Percentiles rank a stretch among this genome's conserved stretches.
These are phyloP conservation scores for Biscogniauxia marginata DNA, from an alignment of 2,329 filamentous ascomycete species.

Conservation along the genomic window DNA sequence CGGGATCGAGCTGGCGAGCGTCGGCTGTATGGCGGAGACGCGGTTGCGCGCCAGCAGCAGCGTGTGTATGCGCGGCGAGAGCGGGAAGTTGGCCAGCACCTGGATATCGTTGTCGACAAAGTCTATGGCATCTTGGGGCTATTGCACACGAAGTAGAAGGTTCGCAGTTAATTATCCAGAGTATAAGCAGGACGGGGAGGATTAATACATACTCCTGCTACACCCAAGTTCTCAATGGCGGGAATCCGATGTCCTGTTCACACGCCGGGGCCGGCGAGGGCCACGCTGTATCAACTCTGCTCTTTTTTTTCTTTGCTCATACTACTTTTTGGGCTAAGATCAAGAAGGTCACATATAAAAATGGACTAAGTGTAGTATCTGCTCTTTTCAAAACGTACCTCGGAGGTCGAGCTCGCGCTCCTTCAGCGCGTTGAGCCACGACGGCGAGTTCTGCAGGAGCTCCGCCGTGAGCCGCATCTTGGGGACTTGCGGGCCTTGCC, in stretches of 20 bases:
- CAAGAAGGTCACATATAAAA: slow-evolving; percentile 33
- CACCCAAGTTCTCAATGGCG: slow-evolving; percentile 94
- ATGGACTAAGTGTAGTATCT: slow-evolving; percentile 82
- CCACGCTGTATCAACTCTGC: slow-evolving; percentile 78
- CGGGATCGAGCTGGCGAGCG: slow-evolving; percentile 72
- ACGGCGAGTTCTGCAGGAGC: slow-evolving; percentile 89
- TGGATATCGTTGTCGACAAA: slow-evolving; percentile 98
- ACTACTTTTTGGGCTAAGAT: slow-evolving; percentile 19
- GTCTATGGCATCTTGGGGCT: slow-evolving; percentile 97
- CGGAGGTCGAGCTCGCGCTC: slow-evolving; percentile 98
- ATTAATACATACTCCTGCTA: slow-evolving; percentile 71
- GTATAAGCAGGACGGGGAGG: slow-evolving; percentile 4
- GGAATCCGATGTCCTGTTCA: slow-evolving; percentile 95
- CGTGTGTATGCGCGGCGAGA: slow-evolving; percentile 82
- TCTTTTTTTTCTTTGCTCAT: slow-evolving; percentile 38
- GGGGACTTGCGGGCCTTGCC: slow-evolving; percentile 19
- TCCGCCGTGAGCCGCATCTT: slow-evolving; percentile 93
- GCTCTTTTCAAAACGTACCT: slow-evolving; percentile 95
- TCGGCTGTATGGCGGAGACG: slow-evolving; percentile 75
- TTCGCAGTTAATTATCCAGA: slow-evolving; percentile 4
- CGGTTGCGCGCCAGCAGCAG: slow-evolving; percentile 89
- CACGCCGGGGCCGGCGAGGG: slow-evolving; percentile 43
- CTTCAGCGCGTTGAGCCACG: slow-evolving; percentile 97
- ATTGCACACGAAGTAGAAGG: background rate
- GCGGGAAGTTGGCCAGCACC: slow-evolving; percentile 85